Conservation (phyloP, 2,329 filamentous ascomycete genomes). For the Plenodomus tracheiphilus region DNA sequence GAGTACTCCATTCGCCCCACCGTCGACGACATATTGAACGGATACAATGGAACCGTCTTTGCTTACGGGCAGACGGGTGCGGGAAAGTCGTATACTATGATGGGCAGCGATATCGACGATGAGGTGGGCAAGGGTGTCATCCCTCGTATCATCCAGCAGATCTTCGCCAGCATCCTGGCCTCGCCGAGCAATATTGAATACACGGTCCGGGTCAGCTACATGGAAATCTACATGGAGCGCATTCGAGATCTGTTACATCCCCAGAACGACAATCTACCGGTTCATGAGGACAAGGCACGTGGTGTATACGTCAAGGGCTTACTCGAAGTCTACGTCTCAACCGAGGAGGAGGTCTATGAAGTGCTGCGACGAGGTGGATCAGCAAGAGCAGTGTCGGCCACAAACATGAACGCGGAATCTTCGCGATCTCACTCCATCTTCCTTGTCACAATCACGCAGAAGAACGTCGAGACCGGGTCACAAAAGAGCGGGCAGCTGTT, state of each 20-base stretch:
- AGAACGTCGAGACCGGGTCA: conserved; percentile 94
- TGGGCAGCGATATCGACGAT: conserved; percentile 93
- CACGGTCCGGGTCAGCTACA: conserved; percentile 97
- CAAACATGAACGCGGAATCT: conserved; percentile 99
- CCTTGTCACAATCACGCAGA: conserved; percentile 94
- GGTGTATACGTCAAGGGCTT: conserved; percentile 97
- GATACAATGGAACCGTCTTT: conserved; percentile 98
- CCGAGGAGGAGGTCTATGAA: conserved; percentile 93
- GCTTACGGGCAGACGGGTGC: conserved; percentile 98
- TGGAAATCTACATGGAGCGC: conserved; percentile 99
- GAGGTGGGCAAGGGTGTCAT: conserved; percentile 89
- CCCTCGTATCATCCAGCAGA: conserved; percentile 94
- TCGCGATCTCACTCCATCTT: conserved; percentile 98
- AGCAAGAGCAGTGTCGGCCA: conserved; percentile 88
- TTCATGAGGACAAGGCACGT: conserved; percentile 97
- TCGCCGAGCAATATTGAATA: conserved; percentile 95
- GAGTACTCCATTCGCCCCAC: conserved; percentile 96
- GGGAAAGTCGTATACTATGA: conserved; percentile 99
- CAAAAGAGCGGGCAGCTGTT: conserved; percentile 96
- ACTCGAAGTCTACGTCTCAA: conserved; percentile 92
- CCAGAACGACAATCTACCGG: conserved; percentile 91
- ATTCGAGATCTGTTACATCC: conserved; percentile 92
- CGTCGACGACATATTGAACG: conserved; percentile 97
- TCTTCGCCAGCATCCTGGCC: conserved; percentile 91
- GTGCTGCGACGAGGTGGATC: conserved; percentile 92